Evolutionary conservation across 768 basidiomycete genomes (phyloP), one percentile per base, ranked within the genome.

Genomic region (Leccinellum rugosiceps): DNA sequence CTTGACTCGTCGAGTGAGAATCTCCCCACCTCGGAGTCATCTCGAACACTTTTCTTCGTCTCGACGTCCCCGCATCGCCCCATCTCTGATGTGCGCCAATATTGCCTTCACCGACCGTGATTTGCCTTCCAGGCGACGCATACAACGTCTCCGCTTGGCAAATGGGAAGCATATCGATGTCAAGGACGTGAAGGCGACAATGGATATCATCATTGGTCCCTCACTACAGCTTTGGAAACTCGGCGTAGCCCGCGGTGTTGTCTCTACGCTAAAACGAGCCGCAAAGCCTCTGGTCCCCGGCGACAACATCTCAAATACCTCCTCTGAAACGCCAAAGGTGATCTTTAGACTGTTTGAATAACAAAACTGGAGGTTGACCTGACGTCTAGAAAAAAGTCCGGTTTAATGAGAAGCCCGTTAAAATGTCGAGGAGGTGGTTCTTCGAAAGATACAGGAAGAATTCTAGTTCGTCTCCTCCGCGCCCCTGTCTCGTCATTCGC

Each of bases 401-500:
- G 53, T 71, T 71, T 14, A 26, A 69, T 51, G 65, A 67, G 14
- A 62, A 52, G 13, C 71, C 70, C n/a, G 38, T 65, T 19, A 61
- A 66, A 34, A 65, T 69, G 34, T 58, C 63, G 9, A 60, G 57
- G 7, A 67, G 17, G 26, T 6, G 54, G 21, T 63, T 69, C 46
- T 60, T 71, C 5, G 62, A 54, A 7, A 58, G 57, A 31, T 58
- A 38, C 19, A 63, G 52, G 21, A 59, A 48, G 21, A 55, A 62
- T 30, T 57, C 56, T 21, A 15, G 4, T 26, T 53, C 58, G 28
- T 63, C 65, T 47, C 65, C 61, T 50, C 38, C 54, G 26, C 71
- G 71, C 1, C 65, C 71, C n/a, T 71, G 70, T 56, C 69, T 71
- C 5, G 52, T 70, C 10, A 32, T 62, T 21, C 63, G 69, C 17